phyloP scores from a whole-genome alignment of 169 alveolate species.

The Babesia divergens region DNA sequence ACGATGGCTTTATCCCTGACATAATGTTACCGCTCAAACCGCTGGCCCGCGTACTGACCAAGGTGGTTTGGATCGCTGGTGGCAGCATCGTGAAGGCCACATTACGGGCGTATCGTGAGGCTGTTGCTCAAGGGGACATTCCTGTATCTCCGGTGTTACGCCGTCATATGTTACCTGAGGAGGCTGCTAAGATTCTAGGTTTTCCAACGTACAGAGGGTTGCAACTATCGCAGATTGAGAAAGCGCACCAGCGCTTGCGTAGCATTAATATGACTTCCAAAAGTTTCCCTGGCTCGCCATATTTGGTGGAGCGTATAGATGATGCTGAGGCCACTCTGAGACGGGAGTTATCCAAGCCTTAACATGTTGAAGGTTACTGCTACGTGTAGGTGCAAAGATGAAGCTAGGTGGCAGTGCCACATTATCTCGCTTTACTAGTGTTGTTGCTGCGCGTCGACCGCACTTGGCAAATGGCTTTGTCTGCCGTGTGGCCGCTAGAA shows the following conservation, averaged over 20 bases:
- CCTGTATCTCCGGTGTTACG: slow-evolving; percentile 6
- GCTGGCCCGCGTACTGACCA: slow-evolving; percentile 59
- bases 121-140: slow-evolving; percentile 13
- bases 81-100: slow-evolving; percentile 64
- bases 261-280: slow-evolving; percentile 48
- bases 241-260: slow-evolving; percentile 49
- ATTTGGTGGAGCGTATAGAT: slow-evolving; percentile 57
- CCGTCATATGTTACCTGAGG: slow-evolving; percentile 53
- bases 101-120: slow-evolving; percentile 39
- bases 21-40: slow-evolving; percentile 62
- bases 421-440: background rate
- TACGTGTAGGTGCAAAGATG: background rate
- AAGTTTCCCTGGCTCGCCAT: slow-evolving; percentile 59
- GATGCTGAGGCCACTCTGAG: slow-evolving; percentile 48
- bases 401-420: background rate
- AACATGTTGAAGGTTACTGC: background rate
- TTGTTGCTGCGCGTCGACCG: slow-evolving; percentile 23
- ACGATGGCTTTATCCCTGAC: background rate
- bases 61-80: slow-evolving; percentile 58
- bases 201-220: slow-evolving; percentile 7
- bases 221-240: slow-evolving; percentile 18
- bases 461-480: slow-evolving; percentile 10
- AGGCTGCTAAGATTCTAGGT: slow-evolving; percentile 65
- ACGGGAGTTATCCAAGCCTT: slow-evolving; percentile 6
- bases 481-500: background rate